Evolutionary conservation across 768 basidiomycete genomes (phyloP).

Genomic region (Tulasnella sp.): DNA sequence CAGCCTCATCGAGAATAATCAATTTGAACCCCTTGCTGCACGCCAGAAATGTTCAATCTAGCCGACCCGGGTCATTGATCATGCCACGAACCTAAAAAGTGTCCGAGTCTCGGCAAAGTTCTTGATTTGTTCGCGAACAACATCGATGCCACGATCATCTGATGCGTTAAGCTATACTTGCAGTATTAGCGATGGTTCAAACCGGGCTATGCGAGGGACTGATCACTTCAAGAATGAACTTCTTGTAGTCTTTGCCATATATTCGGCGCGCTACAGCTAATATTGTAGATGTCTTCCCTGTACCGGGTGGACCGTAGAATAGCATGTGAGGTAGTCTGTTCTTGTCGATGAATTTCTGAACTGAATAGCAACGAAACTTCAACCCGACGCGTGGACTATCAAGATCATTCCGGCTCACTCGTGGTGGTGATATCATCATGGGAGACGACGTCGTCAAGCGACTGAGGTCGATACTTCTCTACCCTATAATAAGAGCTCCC

Average conservation of each 20-base stretch:
- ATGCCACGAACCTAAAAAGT: conserved; percentile 34
- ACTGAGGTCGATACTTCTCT: conserved; percentile 91
- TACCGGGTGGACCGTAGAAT: conserved; percentile 97
- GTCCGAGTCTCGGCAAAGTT: conserved; percentile 96
- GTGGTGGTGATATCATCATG: conserved; percentile 92
- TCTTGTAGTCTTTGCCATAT: conserved; percentile 75
- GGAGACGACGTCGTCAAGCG: conserved; percentile 88
- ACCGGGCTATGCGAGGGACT: not conserved
- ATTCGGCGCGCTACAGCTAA: conserved; percentile 89
- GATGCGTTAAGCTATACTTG: conserved; percentile 78
- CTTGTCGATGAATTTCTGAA: conserved; percentile 93
- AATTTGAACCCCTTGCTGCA: conserved; percentile 89
- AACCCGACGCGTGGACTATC: not conserved
- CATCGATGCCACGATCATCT: conserved; percentile 96
- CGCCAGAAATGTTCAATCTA: not conserved
- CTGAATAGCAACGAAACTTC: conserved; percentile 24
- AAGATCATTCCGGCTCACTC: conserved; percentile 42
- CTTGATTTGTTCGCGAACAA: conserved; percentile 97
- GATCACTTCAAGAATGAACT: conserved; percentile 89
- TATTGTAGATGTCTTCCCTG: conserved; percentile 96
- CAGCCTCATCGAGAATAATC: conserved; percentile 98
- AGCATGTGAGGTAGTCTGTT: conserved; percentile 89
- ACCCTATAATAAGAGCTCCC: conserved; percentile 47
- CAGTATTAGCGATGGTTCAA: not conserved
- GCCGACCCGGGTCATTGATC: not conserved